Percentiles rank a stretch among this genome's conserved stretches.
Conservation (phyloP, 257 asterid species). For the Datura wrightii region DNA sequence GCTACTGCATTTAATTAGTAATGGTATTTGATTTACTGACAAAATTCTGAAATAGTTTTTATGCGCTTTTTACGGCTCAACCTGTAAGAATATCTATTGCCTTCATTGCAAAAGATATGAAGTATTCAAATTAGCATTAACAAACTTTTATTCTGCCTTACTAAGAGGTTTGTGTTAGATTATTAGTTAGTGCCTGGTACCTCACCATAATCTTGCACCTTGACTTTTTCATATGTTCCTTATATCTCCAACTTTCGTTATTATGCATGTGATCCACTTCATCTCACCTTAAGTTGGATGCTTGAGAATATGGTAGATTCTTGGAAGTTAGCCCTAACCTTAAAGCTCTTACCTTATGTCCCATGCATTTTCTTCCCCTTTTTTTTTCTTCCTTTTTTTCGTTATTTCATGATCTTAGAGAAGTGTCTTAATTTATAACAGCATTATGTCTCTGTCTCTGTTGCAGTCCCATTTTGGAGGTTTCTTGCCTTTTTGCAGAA, state of each 20-base stretch:
- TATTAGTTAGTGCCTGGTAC: not conserved
- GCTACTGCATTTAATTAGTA: constrained; percentile 12
- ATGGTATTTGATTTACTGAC: constrained; percentile 15
- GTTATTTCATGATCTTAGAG: constrained; percentile 28
- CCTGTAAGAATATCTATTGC: not conserved
- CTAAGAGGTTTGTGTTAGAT: constrained; percentile 5
- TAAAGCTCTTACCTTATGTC: not conserved
- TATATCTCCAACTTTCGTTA: not conserved
- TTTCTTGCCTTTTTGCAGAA: constrained; percentile 84
- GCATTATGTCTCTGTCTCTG: constrained; percentile 27
- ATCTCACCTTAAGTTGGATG: constrained; percentile 20
- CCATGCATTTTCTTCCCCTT: constrained; percentile 7
- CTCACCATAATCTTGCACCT: constrained; percentile 19
- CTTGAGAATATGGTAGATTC: constrained; percentile 23
- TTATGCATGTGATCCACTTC: not conserved
- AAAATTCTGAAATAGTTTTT: not conserved
- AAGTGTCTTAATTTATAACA: constrained; percentile 30
- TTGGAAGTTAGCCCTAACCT: constrained; percentile 18
- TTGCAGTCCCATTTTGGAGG: constrained; percentile 94
- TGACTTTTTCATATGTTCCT: constrained; percentile 5
- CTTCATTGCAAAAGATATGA: constrained; percentile 6
- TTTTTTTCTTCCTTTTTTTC: constrained; percentile 13
- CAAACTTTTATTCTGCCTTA: not conserved
- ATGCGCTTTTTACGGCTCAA: not conserved
- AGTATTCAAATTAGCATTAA: not conserved